phyloP scores from a whole-genome alignment of 2,329 filamentous ascomycete species.

The Parascedosporium putredinis region DNA sequence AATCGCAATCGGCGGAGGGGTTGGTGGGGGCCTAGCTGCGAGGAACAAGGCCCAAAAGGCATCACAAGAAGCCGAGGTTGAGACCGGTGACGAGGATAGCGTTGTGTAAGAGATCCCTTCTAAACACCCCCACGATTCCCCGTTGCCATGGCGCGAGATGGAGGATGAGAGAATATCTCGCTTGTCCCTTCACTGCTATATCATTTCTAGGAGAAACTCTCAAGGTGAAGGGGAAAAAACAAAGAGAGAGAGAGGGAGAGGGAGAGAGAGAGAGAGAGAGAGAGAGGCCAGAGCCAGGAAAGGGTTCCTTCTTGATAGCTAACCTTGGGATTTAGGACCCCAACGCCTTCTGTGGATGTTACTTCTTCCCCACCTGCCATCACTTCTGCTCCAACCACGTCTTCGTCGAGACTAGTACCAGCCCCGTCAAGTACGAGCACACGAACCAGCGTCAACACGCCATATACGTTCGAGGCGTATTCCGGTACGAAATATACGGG shows the following conservation, averaged over 20 bases:
- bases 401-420: neutral
- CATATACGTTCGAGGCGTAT: neutral
- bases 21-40: neutral
- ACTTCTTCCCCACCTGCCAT: neutral
- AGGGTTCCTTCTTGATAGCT: too few species aligned
- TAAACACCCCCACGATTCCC: too few species aligned
- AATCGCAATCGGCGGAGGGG: constrained; percentile 3
- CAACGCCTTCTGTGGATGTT: neutral
- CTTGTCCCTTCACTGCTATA: too few species aligned
- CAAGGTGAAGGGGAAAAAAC: too few species aligned
- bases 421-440: neutral
- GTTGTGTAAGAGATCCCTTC: too few species aligned
- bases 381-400: neutral
- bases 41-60: neutral
- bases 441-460: neutral
- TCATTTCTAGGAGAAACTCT: too few species aligned
- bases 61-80: neutral
- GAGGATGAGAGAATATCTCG: too few species aligned
- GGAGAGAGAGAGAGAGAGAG: too few species aligned
- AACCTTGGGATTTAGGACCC: neutral
- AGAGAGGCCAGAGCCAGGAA: too few species aligned
- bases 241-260: too few species aligned
- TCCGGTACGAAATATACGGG: neutral
- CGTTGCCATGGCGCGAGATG: too few species aligned
- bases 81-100: too few species aligned